These are phyloP conservation scores for Dioscorea cayenensis DNA, from an alignment of 116 monocot species.

Conservation along the genomic window DNA sequence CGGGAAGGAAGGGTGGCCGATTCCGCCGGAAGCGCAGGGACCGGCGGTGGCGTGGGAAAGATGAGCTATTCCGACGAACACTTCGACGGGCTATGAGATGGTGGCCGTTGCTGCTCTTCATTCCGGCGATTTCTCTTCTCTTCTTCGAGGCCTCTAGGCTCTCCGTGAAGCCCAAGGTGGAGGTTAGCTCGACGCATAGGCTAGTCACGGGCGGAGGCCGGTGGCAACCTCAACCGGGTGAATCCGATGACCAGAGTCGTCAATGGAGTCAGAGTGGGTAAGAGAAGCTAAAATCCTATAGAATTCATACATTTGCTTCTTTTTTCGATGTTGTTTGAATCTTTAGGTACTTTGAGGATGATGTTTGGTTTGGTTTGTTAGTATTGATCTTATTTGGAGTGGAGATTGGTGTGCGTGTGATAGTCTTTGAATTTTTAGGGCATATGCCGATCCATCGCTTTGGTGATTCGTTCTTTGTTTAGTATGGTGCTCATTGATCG, in stretches of 20 bases:
- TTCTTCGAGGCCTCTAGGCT: conserved; percentile 43
- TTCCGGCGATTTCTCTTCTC: conserved; percentile 54
- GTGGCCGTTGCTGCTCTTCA: conserved; percentile 55
- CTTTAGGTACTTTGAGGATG: too few relatives aligned
- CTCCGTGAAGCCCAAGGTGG: background rate
- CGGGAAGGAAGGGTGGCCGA: conserved; percentile 28
- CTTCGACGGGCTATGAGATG: conserved; percentile 32
- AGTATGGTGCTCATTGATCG: too few relatives aligned
- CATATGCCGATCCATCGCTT: too few relatives aligned
- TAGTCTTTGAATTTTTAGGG: too few relatives aligned
- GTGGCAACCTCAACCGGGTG: conserved; percentile 52
- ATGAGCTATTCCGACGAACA: conserved; percentile 20
- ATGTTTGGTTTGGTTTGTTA: too few relatives aligned
- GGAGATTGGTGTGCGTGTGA: too few relatives aligned
- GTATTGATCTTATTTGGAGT: too few relatives aligned
- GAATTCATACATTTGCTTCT: background rate
- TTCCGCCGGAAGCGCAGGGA: conserved; percentile 43
- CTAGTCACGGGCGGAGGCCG: background rate
- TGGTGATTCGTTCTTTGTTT: too few relatives aligned
- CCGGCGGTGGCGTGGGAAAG: background rate
- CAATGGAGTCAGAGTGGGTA: conserved; percentile 57
- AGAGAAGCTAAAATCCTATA: conserved; percentile 6
- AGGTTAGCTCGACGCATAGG: conserved; percentile 7
- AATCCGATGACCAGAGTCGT: conserved; percentile 51
- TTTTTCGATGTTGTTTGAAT: conserved; percentile 1